These are phyloP conservation scores for Paraphaeosphaeria minitans DNA, from an alignment of 2,329 filamentous ascomycete genomes.

Conservation along the genomic window DNA sequence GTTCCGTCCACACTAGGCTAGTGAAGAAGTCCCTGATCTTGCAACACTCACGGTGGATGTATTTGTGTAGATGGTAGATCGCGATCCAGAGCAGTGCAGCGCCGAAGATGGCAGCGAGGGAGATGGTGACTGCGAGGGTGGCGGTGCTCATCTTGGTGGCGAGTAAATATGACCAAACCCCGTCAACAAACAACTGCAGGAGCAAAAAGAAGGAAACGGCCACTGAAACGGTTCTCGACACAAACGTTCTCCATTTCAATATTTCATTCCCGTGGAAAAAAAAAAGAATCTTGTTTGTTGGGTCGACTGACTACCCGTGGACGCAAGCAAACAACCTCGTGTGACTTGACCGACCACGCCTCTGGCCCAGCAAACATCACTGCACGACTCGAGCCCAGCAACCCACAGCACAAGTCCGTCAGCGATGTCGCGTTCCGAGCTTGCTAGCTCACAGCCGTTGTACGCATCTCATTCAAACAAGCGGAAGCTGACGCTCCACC, in stretches of 20 bases:
- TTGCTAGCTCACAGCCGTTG: too few species aligned
- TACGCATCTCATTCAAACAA: too few species aligned
- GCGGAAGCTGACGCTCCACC: too few species aligned
- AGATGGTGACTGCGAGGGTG: slow-evolving; percentile 24
- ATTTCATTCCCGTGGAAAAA: background rate
- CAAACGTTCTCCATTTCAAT: background rate
- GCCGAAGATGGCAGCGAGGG: slow-evolving; percentile 29
- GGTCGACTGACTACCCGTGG: background rate
- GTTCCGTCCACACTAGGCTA: background rate
- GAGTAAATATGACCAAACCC: background rate
- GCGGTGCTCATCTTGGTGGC: slow-evolving; percentile 19
- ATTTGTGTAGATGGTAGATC: slow-evolving; percentile 25
- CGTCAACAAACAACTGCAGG: background rate
- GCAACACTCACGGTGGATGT: slow-evolving; percentile 22
- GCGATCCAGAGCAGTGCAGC: slow-evolving; percentile 23
- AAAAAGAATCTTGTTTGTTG: slow-evolving; percentile 10
- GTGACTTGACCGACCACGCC: background rate
- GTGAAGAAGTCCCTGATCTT: slow-evolving; percentile 28
- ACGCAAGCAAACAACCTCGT: slow-evolving; percentile 11
- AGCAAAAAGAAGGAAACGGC: background rate
- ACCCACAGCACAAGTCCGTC: background rate
- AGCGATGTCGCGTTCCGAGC: background rate
- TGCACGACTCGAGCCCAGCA: background rate
- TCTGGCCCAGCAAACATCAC: background rate
- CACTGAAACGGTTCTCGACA: background rate